These are phyloP conservation scores for Fraxinus cuspidata DNA, from an alignment of 257 asterid species.

Conservation along the genomic window DNA sequence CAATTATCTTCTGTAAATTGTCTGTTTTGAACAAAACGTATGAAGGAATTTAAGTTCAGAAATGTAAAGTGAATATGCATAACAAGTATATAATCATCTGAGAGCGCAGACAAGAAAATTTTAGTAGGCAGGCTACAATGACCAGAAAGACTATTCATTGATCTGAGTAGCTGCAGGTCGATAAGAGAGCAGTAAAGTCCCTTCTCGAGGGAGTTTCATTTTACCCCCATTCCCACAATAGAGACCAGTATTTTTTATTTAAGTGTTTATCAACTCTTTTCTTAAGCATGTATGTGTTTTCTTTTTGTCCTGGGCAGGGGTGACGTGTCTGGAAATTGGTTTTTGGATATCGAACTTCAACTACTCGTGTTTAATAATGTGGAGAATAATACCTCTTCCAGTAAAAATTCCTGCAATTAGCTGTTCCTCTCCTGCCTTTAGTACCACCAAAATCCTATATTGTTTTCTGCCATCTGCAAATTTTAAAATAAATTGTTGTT, in stretches of 20 bases:
- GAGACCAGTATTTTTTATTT: too few species aligned
- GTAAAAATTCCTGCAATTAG: constrained; percentile 75
- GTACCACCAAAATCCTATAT: constrained; percentile 74
- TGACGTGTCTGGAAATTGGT: too few species aligned
- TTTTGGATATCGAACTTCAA: too few species aligned
- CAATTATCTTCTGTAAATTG: constrained; percentile 60
- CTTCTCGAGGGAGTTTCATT: not conserved
- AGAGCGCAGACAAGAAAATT: not conserved
- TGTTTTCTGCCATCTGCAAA: constrained; percentile 72
- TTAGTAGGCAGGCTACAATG: not conserved
- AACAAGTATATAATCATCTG: not conserved
- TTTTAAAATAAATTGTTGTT: constrained; percentile 3
- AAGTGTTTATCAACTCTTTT: too few species aligned
- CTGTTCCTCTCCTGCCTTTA: constrained; percentile 67
- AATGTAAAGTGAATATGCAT: not conserved
- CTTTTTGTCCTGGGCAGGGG: too few species aligned
- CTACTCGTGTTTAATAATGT: not conserved
- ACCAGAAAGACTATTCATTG: not conserved
- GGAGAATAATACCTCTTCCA: constrained; percentile 62
- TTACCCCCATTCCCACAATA: not conserved
- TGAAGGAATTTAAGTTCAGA: not conserved
- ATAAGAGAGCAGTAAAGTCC: too few species aligned
- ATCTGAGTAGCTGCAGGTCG: not conserved
- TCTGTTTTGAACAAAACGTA: constrained; percentile 38
- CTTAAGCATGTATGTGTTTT: too few species aligned